Base-by-base conservation (phyloP, 2,329 filamentous ascomycete genomes). In the Teratosphaeria gauchensis region DNA sequence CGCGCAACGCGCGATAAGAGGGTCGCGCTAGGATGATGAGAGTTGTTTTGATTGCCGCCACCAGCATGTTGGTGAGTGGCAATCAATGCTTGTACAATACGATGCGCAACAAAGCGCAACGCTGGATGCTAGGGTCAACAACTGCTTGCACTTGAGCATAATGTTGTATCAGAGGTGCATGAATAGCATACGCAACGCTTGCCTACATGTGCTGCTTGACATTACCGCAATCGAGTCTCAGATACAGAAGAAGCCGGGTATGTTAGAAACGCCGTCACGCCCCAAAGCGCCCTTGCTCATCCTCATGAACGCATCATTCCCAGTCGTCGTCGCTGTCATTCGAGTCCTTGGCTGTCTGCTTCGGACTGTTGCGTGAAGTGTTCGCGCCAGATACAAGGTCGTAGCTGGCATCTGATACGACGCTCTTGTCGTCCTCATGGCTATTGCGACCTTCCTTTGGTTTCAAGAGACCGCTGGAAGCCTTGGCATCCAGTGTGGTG, bases 351-450 rank as follows among this genome's bases (percentile, higher is more conserved):
- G 69, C 79, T 66, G 78, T 75, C 59, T 83, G 81, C 68, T 81
- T 81, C 2, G 84, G 84, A 60, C 82, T 85, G 4, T 82, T 81
- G 64, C 89, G 88, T 72, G 89, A 96, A 53, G 84, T 79, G 9
- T 48, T 48, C 5, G 87, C 86, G 7, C 88, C 88, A 53, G 76
- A 78, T 3, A 99, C 90, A 35, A 99, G 82, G 72, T 99, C 94
- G 73, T 99, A 99, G 76, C 91, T 96, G 19, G 90, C 90, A 67
- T 99, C 94, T 71, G 92, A 96, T 7, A 91, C 85, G 65, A 94
- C 89, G 30, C 89, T 95, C 72, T 92, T 91, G 53, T 78, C 75
- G 73, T 91, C 88, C 69, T 96, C 91, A 68, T 95, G 88, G 30
- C 91, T 95, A 46, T 78, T 76, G 57, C 89, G 86, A 19, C 85